Evolutionary conservation across 257 asterid genomes (phyloP).

Genomic region (Perilla frutescens): DNA sequence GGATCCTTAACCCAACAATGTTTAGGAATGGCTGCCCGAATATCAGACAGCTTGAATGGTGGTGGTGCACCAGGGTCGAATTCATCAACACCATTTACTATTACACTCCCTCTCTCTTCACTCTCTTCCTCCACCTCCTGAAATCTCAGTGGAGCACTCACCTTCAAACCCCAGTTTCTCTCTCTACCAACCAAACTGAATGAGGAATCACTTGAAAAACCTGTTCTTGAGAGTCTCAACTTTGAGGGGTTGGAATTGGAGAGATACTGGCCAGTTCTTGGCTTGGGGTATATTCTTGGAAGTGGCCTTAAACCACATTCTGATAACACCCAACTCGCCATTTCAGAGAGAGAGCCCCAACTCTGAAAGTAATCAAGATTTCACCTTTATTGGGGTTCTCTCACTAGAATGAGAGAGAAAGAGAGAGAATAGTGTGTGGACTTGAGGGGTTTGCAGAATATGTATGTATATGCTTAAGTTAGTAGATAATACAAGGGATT

Average conservation of each 20-base stretch:
- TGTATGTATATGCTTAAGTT: background rate
- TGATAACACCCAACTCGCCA: slow-evolving; percentile 54
- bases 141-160: slow-evolving; percentile 74
- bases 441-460: slow-evolving; percentile 15
- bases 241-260: slow-evolving; percentile 35
- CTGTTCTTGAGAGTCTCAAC: slow-evolving; percentile 46
- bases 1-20: slow-evolving; percentile 98
- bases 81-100: slow-evolving; percentile 20
- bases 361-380: slow-evolving; percentile 26
- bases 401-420: slow-evolving; percentile 1
- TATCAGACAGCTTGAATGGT: slow-evolving; percentile 78
- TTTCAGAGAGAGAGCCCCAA: slow-evolving; percentile 17
- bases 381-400: slow-evolving; percentile 23
- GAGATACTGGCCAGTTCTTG: slow-evolving; percentile 43
- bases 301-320: slow-evolving; percentile 53
- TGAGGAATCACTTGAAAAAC: slow-evolving; percentile 35
- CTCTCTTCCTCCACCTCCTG: slow-evolving; percentile 54
- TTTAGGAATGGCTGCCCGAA: slow-evolving; percentile 86
- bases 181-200: slow-evolving; percentile 33
- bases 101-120: slow-evolving; percentile 19
- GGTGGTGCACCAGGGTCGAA: slow-evolving; percentile 86
- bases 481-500: slow-evolving; percentile 38
- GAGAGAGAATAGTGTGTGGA: slow-evolving; percentile 36
- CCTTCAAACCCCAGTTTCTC: slow-evolving; percentile 72
- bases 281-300: slow-evolving; percentile 50